Conservation (phyloP, 805 yeast species). For the Torulaspora indica region DNA sequence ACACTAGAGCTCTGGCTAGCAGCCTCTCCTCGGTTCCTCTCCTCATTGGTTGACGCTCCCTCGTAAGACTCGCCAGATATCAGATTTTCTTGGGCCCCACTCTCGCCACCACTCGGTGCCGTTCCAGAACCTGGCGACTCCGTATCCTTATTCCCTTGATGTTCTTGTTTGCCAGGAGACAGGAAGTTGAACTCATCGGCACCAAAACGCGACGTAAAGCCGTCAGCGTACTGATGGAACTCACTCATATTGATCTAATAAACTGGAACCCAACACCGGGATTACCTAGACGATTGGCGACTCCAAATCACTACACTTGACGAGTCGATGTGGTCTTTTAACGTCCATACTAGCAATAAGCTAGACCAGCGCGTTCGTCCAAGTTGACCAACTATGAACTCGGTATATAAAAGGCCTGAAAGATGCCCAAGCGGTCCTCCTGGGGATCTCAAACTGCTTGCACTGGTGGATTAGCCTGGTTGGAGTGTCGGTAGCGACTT, state of each 20-base stretch:
- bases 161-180: constrained; percentile 11
- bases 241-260: constrained; percentile 5
- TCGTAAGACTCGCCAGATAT: constrained; percentile 4
- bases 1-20: constrained; percentile 8
- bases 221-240: constrained; percentile 13
- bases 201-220: constrained; percentile 12
- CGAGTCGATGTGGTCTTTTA: not conserved
- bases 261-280: not conserved
- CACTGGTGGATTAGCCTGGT: too few species aligned
- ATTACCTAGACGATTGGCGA: not conserved
- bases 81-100: not conserved
- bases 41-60: constrained; percentile 1
- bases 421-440: not conserved
- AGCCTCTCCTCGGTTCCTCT: constrained; percentile 1
- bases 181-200: constrained; percentile 13
- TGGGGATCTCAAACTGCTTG: too few species aligned
- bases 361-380: constrained; percentile 1
- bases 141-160: not conserved
- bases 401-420: not conserved
- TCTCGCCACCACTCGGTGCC: not conserved
- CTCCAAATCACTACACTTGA: not conserved
- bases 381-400: constrained; percentile 1
- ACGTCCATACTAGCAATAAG: not conserved
- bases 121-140: constrained; percentile 1
- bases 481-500: too few species aligned